phyloP scores from a whole-genome alignment of 2,329 filamentous ascomycete species.

The Sclerotinia spermophila region DNA sequence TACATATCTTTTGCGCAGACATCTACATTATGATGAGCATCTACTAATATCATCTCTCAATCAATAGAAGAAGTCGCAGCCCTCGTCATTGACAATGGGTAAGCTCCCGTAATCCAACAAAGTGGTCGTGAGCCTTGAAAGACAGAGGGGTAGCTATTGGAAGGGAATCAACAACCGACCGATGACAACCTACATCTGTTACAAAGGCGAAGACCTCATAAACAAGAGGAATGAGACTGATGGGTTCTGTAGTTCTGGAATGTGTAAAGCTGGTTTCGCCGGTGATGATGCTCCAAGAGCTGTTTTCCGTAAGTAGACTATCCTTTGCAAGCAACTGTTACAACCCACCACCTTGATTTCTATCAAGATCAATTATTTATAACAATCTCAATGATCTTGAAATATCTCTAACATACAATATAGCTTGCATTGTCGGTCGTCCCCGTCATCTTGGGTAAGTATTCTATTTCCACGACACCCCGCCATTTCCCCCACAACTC shows the following conservation, averaged over 20 bases:
- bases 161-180: slow-evolving; percentile 4
- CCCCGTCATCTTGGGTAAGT: slow-evolving; percentile 99
- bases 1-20: slow-evolving; percentile 21
- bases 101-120: slow-evolving; percentile 52
- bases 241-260: slow-evolving; percentile 76
- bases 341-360: not conserved
- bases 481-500: slow-evolving; percentile 26
- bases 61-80: slow-evolving; percentile 97
- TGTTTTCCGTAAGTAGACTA: slow-evolving; percentile 91
- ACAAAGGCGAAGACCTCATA: slow-evolving; percentile 17
- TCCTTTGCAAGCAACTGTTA: slow-evolving; percentile 30
- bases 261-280: slow-evolving; percentile 99
- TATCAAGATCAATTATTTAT: not conserved
- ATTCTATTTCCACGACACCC: slow-evolving; percentile 19
- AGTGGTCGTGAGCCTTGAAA: slow-evolving; percentile 21
- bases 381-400: not conserved
- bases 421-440: slow-evolving; percentile 98
- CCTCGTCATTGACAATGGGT: slow-evolving; percentile 99
- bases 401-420: slow-evolving; percentile 26
- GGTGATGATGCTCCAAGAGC: slow-evolving; percentile 99
- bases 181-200: slow-evolving; percentile 19
- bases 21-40: slow-evolving; percentile 22
- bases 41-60: slow-evolving; percentile 30
- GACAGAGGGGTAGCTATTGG: slow-evolving; percentile 28
- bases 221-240: slow-evolving; percentile 26